Evolutionary conservation across 2,329 filamentous ascomycete genomes (phyloP), one percentile per base, ranked within the genome.

Genomic region (Leptographium flavum): DNA sequence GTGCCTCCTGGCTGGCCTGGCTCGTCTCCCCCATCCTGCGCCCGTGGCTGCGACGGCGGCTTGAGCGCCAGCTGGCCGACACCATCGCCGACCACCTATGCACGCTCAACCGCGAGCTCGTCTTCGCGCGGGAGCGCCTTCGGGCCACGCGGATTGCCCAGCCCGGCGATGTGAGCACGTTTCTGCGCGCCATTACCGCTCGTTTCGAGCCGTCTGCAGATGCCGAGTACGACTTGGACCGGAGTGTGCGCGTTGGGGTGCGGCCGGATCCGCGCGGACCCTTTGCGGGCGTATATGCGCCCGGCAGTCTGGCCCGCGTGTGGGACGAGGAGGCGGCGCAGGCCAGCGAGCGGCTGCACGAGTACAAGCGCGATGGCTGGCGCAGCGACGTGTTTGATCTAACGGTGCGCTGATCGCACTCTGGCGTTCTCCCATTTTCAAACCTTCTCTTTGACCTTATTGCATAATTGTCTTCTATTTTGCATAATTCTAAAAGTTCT

Each of bases 291-390:
- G 74, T 87, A 2, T 95, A 94, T 63, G 81, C 90, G 1, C 90
- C 90, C 0, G 88, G 87, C 1, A 94, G 87, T 60, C 67, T 95
- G 23, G 83, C 92, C 43, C 87, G 84, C 63, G 62, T 94, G n/a
- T 94, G 87, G 86, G 76, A 90, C 52, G 81, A 87, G 52, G 83
- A 94, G 63, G 87, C 77, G 0, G 63, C 68, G 21, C 68, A 71
- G 49, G 87, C 85, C 0, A 71, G 70, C 19, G 83, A 93, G 60
- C 71, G 78, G 35, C 76, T 94, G 32, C 78, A 88, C 52, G 83
- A 90, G 52, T 79, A 79, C 56, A 74, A 79, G 45, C 67, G 67
- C 39, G 78, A 73, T 15, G 83, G 83, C 0, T 94, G 87, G 87
- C 74, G 83, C 53, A 94, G 94, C 60, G 79, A 78, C 39, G 80